Evolutionary conservation across 305 asterid genomes (phyloP).

Genomic region (Solanum hybrid): DNA sequence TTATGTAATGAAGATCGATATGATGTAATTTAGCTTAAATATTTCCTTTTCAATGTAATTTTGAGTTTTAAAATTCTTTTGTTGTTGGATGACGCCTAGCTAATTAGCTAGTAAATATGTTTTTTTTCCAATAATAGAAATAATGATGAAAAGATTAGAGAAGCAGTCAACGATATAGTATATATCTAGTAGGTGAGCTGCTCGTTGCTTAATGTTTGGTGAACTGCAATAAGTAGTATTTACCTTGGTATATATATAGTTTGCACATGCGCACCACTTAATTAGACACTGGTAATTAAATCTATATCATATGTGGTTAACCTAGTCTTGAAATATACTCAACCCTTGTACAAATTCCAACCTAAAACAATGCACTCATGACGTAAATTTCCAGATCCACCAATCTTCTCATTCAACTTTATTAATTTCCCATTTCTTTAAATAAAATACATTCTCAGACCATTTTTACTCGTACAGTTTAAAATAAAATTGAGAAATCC

Average conservation of each 20-base stretch:
- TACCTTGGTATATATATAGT: background rate
- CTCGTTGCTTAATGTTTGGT: background rate
- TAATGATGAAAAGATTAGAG: background rate
- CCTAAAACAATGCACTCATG: constrained; percentile 1
- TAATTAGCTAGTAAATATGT: background rate
- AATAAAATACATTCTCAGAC: background rate
- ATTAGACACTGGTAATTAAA: background rate
- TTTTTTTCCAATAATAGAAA: background rate
- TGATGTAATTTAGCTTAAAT: background rate
- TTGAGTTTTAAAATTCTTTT: background rate
- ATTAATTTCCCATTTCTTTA: background rate
- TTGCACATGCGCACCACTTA: constrained; percentile 1
- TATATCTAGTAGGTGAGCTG: constrained; percentile 14
- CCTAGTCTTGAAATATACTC: background rate
- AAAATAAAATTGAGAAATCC: background rate
- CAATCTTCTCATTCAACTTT: background rate
- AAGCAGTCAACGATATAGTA: constrained; percentile 33
- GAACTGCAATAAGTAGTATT: background rate
- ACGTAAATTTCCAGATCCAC: background rate
- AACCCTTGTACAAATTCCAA: background rate
- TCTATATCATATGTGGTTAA: background rate
- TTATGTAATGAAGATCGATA: background rate
- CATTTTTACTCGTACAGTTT: background rate
- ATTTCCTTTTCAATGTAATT: background rate
- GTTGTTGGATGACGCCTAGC: background rate